Conservation (phyloP, 306 rosid genomes). For the Carpinus viminea region DNA sequence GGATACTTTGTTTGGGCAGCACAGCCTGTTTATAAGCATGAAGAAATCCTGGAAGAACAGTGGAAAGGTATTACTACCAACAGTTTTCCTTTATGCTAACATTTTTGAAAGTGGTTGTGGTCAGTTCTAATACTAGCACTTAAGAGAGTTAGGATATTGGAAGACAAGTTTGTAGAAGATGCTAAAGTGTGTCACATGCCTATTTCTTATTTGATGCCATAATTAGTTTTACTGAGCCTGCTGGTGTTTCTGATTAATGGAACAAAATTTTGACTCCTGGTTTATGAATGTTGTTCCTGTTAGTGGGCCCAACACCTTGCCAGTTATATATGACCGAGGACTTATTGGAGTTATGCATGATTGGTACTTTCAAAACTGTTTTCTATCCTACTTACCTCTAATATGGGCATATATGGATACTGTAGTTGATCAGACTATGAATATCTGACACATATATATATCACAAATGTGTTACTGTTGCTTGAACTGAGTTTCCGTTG, state of each 20-base stretch:
- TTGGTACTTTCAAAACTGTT: slow-evolving; percentile 56
- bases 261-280: slow-evolving; percentile 67
- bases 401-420: slow-evolving; percentile 8
- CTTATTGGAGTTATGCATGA: slow-evolving; percentile 93
- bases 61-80: slow-evolving; percentile 72
- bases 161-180: background rate
- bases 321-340: slow-evolving; percentile 91
- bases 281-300: slow-evolving; percentile 95
- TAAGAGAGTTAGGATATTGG: background rate
- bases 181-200: background rate
- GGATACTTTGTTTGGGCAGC: slow-evolving; percentile 99
- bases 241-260: slow-evolving; percentile 21
- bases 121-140: background rate
- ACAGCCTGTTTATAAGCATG: slow-evolving; percentile 97
- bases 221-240: slow-evolving; percentile 7
- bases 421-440: background rate
- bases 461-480: background rate
- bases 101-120: slow-evolving; percentile 15
- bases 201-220: slow-evolving; percentile 10
- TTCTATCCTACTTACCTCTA: slow-evolving; percentile 6
- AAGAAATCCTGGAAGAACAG: slow-evolving; percentile 83
- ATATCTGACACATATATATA: too few species aligned
- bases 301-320: slow-evolving; percentile 93
- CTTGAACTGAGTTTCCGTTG: background rate
- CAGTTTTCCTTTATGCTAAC: slow-evolving; percentile 18